phyloP scores from a whole-genome alignment of 148 eudicot species.

The Vaccinium macrocarpon region DNA sequence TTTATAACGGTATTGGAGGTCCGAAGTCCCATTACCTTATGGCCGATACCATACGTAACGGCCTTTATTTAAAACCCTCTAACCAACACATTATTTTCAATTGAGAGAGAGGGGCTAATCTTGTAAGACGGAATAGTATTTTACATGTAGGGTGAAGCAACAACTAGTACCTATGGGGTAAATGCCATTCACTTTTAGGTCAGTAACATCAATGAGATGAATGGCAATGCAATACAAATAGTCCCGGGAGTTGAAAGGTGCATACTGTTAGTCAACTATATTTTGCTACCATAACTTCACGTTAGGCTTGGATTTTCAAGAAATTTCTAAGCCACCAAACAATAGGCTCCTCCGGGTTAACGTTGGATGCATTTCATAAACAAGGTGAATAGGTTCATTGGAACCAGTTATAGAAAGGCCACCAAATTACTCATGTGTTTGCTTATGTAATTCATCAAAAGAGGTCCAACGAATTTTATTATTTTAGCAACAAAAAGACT shows the following conservation, averaged over 20 bases:
- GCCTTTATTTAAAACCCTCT: neutral
- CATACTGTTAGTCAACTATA: neutral
- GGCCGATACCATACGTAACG: neutral
- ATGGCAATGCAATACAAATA: neutral
- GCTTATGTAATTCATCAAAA: too few species aligned
- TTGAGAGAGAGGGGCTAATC: too few species aligned
- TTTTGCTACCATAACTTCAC: neutral
- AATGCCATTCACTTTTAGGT: neutral
- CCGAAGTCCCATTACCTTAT: neutral
- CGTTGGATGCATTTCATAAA: neutral
- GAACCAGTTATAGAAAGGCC: neutral
- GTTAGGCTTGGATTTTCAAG: neutral
- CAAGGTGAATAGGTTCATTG: neutral
- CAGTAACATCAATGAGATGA: neutral
- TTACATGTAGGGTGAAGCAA: neutral
- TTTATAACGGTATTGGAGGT: neutral
- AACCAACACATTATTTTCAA: too few species aligned
- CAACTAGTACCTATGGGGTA: neutral
- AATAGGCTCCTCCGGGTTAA: neutral
- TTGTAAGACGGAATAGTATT: too few species aligned
- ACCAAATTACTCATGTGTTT: neutral
- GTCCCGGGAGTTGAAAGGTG: neutral
- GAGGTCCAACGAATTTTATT: too few species aligned
- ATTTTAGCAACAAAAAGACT: conserved; percentile 21
- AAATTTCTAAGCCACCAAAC: neutral